A percentile compares a stretch with the other conserved stretches of the same genome.
phyloP scores from a whole-genome alignment of 495 filamentous ascomycete genomes.

The Chaetomidium leptoderma region DNA sequence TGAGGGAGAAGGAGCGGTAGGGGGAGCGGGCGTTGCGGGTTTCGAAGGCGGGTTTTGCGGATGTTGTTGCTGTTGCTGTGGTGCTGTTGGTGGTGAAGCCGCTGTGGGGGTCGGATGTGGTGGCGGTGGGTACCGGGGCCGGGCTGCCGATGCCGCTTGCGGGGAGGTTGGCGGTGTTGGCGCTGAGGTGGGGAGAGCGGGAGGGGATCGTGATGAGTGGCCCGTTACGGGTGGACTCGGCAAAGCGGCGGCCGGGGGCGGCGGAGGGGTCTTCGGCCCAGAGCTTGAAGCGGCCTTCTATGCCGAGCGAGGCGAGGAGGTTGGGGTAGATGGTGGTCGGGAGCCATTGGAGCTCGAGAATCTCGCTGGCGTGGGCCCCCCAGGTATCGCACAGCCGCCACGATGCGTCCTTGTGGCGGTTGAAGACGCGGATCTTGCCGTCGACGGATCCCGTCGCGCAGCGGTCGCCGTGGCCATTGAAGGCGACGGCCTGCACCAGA shows the following conservation, averaged over 20 bases:
- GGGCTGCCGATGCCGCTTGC: constrained; percentile 4
- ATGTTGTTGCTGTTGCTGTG: background rate
- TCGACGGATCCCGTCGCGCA: constrained; percentile 88
- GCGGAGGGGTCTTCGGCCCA: constrained; percentile 85
- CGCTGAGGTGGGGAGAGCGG: constrained; percentile 31
- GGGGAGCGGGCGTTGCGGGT: constrained; percentile 40
- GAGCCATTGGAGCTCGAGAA: constrained; percentile 76
- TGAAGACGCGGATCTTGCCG: constrained; percentile 90
- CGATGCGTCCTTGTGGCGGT: constrained; percentile 65
- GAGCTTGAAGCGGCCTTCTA: constrained; percentile 81
- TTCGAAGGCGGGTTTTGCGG: constrained; percentile 39
- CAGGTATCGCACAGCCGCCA: constrained; percentile 84
- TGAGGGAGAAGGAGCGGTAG: constrained; percentile 72
- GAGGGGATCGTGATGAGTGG: constrained; percentile 8
- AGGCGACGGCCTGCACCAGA: constrained; percentile 62
- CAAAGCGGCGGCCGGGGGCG: constrained; percentile 73
- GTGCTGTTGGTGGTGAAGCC: background rate
- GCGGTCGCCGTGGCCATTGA: constrained; percentile 81
- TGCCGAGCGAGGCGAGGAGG: constrained; percentile 62
- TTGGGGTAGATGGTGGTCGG: constrained; percentile 54
- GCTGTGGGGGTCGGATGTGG: constrained; percentile 35
- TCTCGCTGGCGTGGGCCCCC: constrained; percentile 87
- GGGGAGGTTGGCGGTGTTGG: background rate
- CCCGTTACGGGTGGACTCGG: constrained; percentile 28
- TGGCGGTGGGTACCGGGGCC: constrained; percentile 34